Conservation (phyloP, 2,329 filamentous ascomycete species). For the Fusarium nygamai region DNA sequence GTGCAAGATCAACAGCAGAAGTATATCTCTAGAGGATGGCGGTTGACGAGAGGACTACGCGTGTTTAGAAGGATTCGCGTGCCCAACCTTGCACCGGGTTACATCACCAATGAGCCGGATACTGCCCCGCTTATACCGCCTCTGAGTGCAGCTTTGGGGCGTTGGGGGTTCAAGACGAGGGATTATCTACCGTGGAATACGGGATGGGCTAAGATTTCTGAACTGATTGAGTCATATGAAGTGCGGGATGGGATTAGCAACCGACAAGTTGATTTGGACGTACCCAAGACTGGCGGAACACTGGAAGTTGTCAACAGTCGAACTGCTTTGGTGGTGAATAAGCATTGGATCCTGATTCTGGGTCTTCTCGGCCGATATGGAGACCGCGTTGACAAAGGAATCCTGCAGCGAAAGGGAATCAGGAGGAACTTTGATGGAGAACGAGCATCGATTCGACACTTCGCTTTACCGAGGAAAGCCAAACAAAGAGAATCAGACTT, state of each 20-base stretch:
- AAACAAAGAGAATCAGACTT: background rate
- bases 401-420: background rate
- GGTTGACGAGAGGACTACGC: background rate
- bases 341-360: background rate
- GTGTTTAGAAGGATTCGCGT: background rate
- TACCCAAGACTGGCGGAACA: fast-evolving
- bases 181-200: background rate
- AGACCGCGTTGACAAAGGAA: background rate
- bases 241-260: background rate
- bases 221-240: background rate
- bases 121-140: background rate
- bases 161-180: background rate
- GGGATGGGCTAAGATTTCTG: background rate
- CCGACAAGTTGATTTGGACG: fast-evolving
- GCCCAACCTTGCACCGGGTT: background rate
- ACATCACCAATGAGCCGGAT: background rate
- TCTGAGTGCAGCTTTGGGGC: background rate
- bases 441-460: background rate
- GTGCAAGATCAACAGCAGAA: background rate
- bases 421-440: background rate
- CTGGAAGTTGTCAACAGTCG: background rate
- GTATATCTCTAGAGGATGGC: background rate
- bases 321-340: fast-evolving
- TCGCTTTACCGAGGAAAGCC: background rate
- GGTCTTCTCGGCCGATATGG: background rate